Percentiles rank a stretch among this genome's conserved stretches.
Conservation (phyloP, 768 basidiomycete species). For the Boletus rex-veris region DNA sequence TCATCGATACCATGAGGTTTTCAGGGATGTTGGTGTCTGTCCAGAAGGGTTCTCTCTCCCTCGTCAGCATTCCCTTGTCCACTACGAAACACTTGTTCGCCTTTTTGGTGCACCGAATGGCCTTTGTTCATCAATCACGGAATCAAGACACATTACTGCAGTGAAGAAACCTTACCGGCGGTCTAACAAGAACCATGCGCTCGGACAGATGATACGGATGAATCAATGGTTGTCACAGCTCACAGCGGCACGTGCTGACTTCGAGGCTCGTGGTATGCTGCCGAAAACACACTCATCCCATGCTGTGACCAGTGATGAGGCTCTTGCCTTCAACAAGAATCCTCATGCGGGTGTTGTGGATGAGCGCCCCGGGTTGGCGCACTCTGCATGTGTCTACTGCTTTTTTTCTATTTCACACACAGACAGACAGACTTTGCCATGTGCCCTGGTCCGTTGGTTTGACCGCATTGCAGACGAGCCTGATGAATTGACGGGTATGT, state of each 20-base stretch:
- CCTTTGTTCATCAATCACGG: not conserved
- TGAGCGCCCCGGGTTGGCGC: not conserved
- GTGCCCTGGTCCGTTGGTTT: not conserved
- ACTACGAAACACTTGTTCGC: not conserved
- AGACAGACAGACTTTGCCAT: not conserved
- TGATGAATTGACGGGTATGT: too few relatives aligned
- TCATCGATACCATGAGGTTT: not conserved
- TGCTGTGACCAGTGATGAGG: not conserved
- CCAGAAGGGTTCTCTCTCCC: not conserved
- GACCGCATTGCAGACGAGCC: too few relatives aligned
- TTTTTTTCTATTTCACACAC: not conserved
- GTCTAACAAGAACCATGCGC: not conserved
- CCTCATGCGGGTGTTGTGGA: not conserved
- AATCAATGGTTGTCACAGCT: not conserved
- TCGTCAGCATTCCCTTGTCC: too few relatives aligned
- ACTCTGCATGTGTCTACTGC: not conserved
- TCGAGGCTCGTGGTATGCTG: not conserved
- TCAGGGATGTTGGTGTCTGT: not conserved
- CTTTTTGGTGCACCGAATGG: not conserved
- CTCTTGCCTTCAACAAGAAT: not conserved
- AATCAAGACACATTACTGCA: not conserved
- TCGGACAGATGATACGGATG: not conserved
- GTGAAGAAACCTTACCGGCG: not conserved
- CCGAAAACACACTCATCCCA: not conserved
- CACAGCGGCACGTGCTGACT: not conserved